phyloP scores from a whole-genome alignment of 192 early-diverging fungal genomes.

The Jimgerdemannia lactiflua region DNA sequence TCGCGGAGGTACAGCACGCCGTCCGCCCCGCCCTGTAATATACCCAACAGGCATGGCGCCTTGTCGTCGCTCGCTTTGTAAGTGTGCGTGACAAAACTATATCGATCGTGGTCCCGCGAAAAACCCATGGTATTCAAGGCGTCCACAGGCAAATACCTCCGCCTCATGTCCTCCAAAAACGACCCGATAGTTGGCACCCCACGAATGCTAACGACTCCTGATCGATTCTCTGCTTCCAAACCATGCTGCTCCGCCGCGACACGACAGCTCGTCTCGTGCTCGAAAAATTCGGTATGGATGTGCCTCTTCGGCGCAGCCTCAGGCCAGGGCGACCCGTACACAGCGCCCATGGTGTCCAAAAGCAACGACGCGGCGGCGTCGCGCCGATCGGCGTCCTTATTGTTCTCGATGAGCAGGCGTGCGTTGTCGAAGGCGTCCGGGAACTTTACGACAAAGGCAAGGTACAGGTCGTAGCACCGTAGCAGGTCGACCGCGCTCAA shows the following conservation, averaged over 20 bases:
- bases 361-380: neutral
- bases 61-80: neutral
- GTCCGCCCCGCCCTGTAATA: neutral
- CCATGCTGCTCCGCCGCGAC: neutral
- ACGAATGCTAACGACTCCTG: neutral
- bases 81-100: neutral
- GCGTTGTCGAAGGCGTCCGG: neutral
- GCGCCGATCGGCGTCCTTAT: neutral
- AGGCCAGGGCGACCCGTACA: neutral
- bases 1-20: neutral
- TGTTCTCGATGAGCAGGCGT: neutral
- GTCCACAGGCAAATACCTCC: neutral
- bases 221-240: neutral
- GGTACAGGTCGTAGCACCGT: neutral
- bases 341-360: neutral
- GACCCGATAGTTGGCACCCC: neutral
- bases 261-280: neutral
- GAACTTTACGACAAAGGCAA: neutral
- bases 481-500: neutral
- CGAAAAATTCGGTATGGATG: neutral
- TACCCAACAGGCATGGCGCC: neutral
- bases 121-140: neutral
- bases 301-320: neutral
- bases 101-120: neutral
- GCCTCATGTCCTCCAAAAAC: neutral